These are phyloP conservation scores for Lentithecium fluviatile DNA, from an alignment of 495 filamentous ascomycete genomes.

Conservation along the genomic window DNA sequence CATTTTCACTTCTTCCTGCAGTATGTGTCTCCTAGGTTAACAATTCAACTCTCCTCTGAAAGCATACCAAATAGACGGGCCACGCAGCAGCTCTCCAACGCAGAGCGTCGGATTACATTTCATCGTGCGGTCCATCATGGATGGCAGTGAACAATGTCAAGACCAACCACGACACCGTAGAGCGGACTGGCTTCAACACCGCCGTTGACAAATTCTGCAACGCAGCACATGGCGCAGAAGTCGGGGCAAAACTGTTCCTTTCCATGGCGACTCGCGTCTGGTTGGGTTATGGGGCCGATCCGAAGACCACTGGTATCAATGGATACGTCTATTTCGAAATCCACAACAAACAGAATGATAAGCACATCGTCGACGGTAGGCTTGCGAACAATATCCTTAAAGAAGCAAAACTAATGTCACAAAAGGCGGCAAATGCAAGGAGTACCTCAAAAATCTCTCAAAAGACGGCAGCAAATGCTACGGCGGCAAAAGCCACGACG, in stretches of 20 bases:
- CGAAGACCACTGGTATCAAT: conserved; percentile 6
- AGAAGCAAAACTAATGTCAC: background rate
- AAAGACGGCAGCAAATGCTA: conserved; percentile 2
- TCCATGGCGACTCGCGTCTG: conserved; percentile 12
- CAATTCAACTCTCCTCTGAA: no score
- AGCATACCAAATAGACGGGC: no score
- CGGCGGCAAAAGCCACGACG: conserved; percentile 1
- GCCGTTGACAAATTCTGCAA: conserved; percentile 11
- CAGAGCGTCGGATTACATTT: conserved; percentile 1
- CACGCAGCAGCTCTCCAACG: no score
- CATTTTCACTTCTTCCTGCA: no score
- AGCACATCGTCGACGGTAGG: conserved; percentile 9
- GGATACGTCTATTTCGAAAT: conserved; percentile 16
- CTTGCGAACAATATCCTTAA: background rate
- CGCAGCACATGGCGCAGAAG: conserved; percentile 2
- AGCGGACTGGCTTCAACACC: conserved; percentile 4
- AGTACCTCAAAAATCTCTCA: conserved; percentile 5
- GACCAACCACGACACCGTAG: background rate
- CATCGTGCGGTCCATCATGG: conserved; percentile 8
- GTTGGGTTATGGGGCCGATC: conserved; percentile 8
- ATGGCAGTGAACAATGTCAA: conserved; percentile 13
- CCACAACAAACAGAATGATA: conserved; percentile 6
- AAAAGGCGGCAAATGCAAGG: conserved; percentile 5
- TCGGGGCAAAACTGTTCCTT: conserved; percentile 1
- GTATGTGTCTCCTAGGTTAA: no score